phyloP scores from a whole-genome alignment of 139 green algal species.

The Edaphochlamys debaryana region DNA sequence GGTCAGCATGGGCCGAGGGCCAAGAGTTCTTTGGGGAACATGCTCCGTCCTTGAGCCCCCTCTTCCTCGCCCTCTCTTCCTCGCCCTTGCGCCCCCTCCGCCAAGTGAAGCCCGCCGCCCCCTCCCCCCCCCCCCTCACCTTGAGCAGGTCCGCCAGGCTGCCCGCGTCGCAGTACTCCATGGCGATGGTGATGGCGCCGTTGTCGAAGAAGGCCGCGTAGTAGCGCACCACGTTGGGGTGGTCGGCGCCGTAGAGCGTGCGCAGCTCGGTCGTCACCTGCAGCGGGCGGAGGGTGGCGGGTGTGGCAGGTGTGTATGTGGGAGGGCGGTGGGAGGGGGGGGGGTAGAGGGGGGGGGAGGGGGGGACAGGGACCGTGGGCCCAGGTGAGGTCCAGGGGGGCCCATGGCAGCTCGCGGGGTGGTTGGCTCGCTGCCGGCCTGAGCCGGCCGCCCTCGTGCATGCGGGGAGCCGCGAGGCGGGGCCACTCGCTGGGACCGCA shows the following conservation, averaged over 20 bases:
- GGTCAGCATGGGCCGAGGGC: no score
- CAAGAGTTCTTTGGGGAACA: no score
- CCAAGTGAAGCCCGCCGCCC: not conserved
- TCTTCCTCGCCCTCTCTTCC: not conserved
- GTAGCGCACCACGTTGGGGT: slow-evolving; percentile 65
- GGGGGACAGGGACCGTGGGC: not conserved
- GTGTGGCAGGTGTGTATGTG: not conserved
- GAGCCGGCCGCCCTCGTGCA: no score
- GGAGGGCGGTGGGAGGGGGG: no score
- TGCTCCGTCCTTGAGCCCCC: no score
- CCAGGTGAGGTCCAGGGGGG: not conserved
- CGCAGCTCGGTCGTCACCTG: slow-evolving; percentile 71
- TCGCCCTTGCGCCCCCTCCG: not conserved
- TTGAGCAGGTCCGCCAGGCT: slow-evolving; percentile 81
- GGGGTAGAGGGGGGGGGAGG: not conserved
- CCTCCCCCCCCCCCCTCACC: not conserved
- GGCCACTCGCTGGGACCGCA: no score
- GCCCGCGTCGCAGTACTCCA: slow-evolving; percentile 95
- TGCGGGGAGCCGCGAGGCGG: no score
- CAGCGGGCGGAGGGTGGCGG: not conserved
- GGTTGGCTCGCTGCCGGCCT: no score
- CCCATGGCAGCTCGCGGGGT: no score
- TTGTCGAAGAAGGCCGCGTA: slow-evolving; percentile 64
- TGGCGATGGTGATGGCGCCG: slow-evolving; percentile 81
- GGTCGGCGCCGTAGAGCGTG: slow-evolving; percentile 62